Conservation (phyloP, 768 basidiomycete species). For the Termitomyces titanicus region DNA sequence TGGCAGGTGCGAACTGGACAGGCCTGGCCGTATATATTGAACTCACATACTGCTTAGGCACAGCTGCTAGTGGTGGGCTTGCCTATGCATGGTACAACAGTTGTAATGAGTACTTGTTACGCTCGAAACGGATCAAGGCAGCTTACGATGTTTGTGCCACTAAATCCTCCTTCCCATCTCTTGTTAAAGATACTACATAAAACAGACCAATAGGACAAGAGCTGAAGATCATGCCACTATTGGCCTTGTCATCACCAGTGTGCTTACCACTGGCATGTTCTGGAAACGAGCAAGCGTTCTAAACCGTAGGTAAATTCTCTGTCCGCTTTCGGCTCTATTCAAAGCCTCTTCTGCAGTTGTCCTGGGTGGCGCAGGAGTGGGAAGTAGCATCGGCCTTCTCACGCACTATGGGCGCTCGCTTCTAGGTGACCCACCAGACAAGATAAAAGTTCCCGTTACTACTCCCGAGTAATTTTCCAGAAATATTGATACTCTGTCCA, state of each 20-base stretch:
- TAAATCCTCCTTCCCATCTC: background rate
- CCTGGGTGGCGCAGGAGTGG: slow-evolving; percentile 68
- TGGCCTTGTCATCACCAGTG: slow-evolving; percentile 59
- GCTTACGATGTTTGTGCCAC: slow-evolving; percentile 52
- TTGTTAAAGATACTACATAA: background rate
- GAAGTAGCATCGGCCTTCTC: slow-evolving; percentile 56
- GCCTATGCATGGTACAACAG: slow-evolving; percentile 59
- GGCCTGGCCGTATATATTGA: background rate
- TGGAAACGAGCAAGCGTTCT: slow-evolving; percentile 64
- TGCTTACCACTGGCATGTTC: slow-evolving; percentile 64
- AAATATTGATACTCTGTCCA: background rate
- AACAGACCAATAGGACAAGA: slow-evolving; percentile 53
- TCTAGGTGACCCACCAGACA: slow-evolving; percentile 51
- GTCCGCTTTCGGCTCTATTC: background rate
- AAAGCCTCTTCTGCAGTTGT: slow-evolving; percentile 43
- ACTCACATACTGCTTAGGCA: slow-evolving; percentile 31
- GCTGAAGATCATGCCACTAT: slow-evolving; percentile 76
- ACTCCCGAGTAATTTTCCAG: slow-evolving; percentile 11
- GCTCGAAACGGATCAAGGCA: slow-evolving; percentile 43
- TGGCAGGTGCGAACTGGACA: slow-evolving; percentile 40
- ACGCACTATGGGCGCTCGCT: slow-evolving; percentile 51
- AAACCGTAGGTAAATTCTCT: slow-evolving; percentile 44
- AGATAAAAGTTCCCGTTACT: slow-evolving; percentile 24
- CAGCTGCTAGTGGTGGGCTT: slow-evolving; percentile 48
- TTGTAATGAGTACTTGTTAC: slow-evolving; percentile 46